Evolutionary conservation across 179 eudicot genomes (phyloP).

Genomic region (Gypsophila paniculata): DNA sequence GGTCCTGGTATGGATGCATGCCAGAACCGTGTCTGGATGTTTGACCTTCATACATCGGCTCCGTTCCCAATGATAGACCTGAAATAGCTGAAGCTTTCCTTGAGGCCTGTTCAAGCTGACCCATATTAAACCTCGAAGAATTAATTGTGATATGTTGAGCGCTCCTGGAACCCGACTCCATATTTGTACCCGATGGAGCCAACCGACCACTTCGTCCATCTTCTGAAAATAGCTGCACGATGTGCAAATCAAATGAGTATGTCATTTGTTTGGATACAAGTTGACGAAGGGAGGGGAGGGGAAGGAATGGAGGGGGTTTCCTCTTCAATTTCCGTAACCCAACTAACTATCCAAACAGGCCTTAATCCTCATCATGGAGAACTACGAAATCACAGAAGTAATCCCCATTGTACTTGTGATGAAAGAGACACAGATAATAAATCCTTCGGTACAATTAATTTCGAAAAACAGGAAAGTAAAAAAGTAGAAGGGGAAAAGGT

Average conservation of each 20-base stretch:
- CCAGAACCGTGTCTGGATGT: constrained; percentile 20
- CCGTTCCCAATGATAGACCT: constrained; percentile 29
- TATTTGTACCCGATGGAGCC: constrained; percentile 20
- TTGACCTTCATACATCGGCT: constrained; percentile 24
- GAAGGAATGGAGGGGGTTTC: too few relatives aligned
- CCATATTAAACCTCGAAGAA: constrained; percentile 17
- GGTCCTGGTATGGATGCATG: constrained; percentile 11
- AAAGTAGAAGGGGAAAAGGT: background rate
- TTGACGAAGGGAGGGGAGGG: background rate
- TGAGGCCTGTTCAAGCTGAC: constrained; percentile 21
- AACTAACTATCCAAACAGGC: background rate
- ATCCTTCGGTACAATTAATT: background rate
- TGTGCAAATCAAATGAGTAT: constrained; percentile 13
- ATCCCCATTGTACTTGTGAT: background rate
- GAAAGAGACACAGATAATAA: background rate
- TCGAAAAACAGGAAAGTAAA: too few relatives aligned
- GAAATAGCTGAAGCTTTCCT: constrained; percentile 24
- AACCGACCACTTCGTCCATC: constrained; percentile 19
- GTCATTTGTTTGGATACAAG: background rate
- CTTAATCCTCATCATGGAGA: too few relatives aligned
- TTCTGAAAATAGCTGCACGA: constrained; percentile 45
- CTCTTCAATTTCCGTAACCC: too few relatives aligned
- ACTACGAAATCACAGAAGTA: background rate
- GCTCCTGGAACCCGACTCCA: constrained; percentile 19
- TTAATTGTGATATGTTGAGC: constrained; percentile 20